A percentile compares a stretch with the other conserved stretches of the same genome.
phyloP scores from a whole-genome alignment of 371 early-diverging fungal species.

The Mortierella sp. region DNA sequence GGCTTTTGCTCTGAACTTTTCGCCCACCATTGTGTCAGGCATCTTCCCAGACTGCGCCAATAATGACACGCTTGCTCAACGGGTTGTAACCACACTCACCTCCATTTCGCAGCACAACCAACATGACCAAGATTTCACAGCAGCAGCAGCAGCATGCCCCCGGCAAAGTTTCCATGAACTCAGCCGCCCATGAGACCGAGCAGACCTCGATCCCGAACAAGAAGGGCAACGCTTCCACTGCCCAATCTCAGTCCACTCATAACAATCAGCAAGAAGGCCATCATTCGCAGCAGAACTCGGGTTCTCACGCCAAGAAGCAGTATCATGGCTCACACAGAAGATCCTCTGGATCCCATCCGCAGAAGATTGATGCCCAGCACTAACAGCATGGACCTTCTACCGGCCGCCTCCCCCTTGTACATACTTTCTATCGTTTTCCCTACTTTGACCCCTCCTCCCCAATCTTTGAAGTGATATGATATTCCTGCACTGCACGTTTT shows the following conservation, averaged over 20 bases:
- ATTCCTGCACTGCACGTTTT: too few relatives aligned
- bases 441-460: too few relatives aligned
- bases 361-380: conserved; percentile 29
- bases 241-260: conserved; percentile 10
- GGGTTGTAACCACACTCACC: background rate
- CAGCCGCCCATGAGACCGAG: background rate
- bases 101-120: background rate
- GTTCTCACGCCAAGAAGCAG: conserved; percentile 31
- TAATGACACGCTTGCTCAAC: too few relatives aligned
- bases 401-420: too few relatives aligned
- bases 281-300: too few relatives aligned
- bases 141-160: conserved; percentile 21
- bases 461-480: too few relatives aligned
- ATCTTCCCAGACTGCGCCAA: too few relatives aligned
- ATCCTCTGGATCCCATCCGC: conserved; percentile 41
- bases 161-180: conserved; percentile 11
- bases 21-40: too few relatives aligned
- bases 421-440: too few relatives aligned
- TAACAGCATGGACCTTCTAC: too few relatives aligned
- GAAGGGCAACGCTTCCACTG: background rate
- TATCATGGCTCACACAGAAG: conserved; percentile 25
- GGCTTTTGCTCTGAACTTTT: too few relatives aligned
- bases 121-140: too few relatives aligned
- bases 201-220: conserved; percentile 5
- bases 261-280: conserved; percentile 5